These are phyloP conservation scores for Margaritispora aquatica DNA, from an alignment of 495 filamentous ascomycete genomes.

Conservation along the genomic window DNA sequence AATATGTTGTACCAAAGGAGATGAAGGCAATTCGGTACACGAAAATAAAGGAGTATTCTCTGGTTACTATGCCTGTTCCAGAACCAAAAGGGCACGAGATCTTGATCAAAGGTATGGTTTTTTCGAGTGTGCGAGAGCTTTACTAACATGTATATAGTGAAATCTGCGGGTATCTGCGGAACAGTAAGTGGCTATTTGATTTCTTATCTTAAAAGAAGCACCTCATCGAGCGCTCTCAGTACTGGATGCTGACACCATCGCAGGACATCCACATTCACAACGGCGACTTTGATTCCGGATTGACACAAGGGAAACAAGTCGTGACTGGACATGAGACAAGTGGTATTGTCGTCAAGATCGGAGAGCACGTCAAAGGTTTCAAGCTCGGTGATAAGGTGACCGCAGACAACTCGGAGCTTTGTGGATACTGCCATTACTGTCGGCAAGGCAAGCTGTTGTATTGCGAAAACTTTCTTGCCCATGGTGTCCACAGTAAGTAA, in stretches of 20 bases:
- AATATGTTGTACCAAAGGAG: constrained; percentile 6
- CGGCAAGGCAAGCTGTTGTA: constrained; percentile 9
- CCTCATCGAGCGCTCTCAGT: no score
- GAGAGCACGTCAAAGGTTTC: constrained; percentile 44
- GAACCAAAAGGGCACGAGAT: constrained; percentile 8
- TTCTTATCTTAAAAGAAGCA: no score
- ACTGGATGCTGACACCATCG: no score
- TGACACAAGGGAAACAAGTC: neutral
- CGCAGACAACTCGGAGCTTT: constrained; percentile 8
- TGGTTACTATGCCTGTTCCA: constrained; percentile 10
- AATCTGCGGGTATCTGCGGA: constrained; percentile 6
- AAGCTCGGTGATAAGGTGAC: constrained; percentile 50
- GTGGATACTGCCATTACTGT: constrained; percentile 9
- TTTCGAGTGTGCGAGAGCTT: neutral
- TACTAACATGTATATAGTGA: neutral
- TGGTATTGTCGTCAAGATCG: constrained; percentile 48
- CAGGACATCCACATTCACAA: constrained; percentile 7
- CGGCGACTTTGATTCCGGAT: constrained; percentile 7
- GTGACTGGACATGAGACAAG: constrained; percentile 42
- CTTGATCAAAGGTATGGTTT: constrained; percentile 6
- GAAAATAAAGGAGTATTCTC: constrained; percentile 5
- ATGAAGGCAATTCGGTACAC: constrained; percentile 11
- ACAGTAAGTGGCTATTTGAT: no score
- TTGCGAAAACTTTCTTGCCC: constrained; percentile 10
- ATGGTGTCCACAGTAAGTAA: constrained; percentile 13